Evolutionary conservation across 768 basidiomycete species (phyloP), one percentile per base, ranked within the genome.

Genomic region (Coprinellus aureogranulatus): DNA sequence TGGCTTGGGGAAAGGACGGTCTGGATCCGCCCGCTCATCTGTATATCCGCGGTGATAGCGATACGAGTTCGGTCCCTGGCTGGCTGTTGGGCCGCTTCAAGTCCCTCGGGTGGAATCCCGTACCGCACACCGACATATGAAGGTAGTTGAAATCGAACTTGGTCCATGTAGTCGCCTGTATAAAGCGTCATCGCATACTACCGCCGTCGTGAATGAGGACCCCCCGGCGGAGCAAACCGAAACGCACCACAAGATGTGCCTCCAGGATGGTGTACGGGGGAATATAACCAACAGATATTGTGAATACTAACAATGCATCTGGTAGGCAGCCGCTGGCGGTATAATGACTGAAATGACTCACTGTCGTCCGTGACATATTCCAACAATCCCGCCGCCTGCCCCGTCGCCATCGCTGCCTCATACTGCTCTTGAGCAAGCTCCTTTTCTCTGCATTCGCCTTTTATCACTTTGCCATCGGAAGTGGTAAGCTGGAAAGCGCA

Each of bases 281-380:
- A 51, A 86, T 75, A 0, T 80, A 77, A 10, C 84, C 84, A 3
- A 86, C 62, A 2, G 84, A 85, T 37, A 86, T 81, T 0, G 77
- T 81, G 63, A 85, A 84, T 53, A 83, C 84, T 86, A n/a, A n/a
- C n/a, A n/a, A n/a, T n/a, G n/a, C n/a, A n/a, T n/a, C n/a, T n/a
- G n/a, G n/a, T n/a, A n/a, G n/a, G n/a, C n/a, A n/a, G n/a, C n/a
- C n/a, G n/a, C n/a, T n/a, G n/a, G n/a, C n/a, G n/a, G n/a, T n/a
- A n/a, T n/a, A n/a, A n/a, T n/a, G n/a, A 44, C 49, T 20, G 27
- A 26, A 42, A 28, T 30, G 18, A 64, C 81, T 64, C 46, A 84
- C 84, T 71, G 55, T 85, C 84, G 53, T 81, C 79, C 0, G 79
- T 74, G 2, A 79, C 80, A 62, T 73, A 76, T 58, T 82, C 77